These are phyloP conservation scores for Aspergillus persii DNA, from an alignment of 2,329 filamentous ascomycete species.

Conservation along the genomic window DNA sequence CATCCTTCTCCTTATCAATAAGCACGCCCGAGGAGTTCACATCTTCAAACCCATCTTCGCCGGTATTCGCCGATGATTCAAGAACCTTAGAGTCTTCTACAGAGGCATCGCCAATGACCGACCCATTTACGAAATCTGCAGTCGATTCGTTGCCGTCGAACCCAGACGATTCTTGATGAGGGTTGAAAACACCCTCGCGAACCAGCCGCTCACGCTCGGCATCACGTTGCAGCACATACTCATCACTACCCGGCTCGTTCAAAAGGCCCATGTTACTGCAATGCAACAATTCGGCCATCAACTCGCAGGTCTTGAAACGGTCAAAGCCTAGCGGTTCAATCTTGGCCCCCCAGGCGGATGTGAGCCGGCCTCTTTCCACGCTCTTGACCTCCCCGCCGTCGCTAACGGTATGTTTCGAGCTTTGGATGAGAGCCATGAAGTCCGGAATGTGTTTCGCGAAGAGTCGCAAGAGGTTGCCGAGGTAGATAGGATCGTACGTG, in stretches of 20 bases:
- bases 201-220: conserved; percentile 76
- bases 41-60: conserved; percentile 92
- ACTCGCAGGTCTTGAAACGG: conserved; percentile 96
- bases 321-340: conserved; percentile 96
- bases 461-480: conserved; percentile 81
- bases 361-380: conserved; percentile 70
- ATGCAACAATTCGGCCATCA: conserved; percentile 96
- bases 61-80: conserved; percentile 76
- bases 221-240: conserved; percentile 77
- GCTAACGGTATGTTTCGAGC: conserved; percentile 59
- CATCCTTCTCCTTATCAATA: conserved; percentile 69
- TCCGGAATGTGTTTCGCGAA: conserved; percentile 90
- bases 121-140: conserved; percentile 42
- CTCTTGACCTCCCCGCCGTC: conserved; percentile 58
- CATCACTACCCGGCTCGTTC: conserved; percentile 87
- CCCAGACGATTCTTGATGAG: conserved; percentile 47
- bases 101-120: conserved; percentile 46
- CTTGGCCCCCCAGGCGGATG: conserved; percentile 83
- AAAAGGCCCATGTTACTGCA: conserved; percentile 98
- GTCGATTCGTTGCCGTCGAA: conserved; percentile 57
- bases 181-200: conserved; percentile 67
- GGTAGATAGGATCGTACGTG: conserved; percentile 88
- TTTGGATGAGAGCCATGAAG: conserved; percentile 88
- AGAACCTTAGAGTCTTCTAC: conserved; percentile 67
- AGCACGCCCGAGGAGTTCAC: conserved; percentile 69